Percentiles rank a stretch among this genome's conserved stretches.
Conservation (phyloP, 2,329 filamentous ascomycete species). For the Cryphonectria carpinicola region DNA sequence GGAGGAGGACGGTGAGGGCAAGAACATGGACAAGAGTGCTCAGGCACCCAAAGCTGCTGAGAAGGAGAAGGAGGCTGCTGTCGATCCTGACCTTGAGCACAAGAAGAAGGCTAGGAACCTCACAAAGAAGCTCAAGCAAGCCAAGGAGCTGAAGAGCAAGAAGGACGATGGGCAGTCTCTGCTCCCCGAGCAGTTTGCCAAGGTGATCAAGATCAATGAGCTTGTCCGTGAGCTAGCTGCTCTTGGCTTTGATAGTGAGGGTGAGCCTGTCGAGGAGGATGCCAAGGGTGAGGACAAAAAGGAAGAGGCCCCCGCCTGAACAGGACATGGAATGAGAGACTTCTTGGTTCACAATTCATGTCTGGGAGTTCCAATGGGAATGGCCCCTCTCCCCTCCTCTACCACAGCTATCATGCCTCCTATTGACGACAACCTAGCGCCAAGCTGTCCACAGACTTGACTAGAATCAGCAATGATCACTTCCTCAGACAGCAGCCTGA, state of each 20-base stretch:
- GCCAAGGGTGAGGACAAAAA: constrained; percentile 32
- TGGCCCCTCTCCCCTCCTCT: too few relatives aligned
- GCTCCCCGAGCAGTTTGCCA: constrained; percentile 92
- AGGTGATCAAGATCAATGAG: constrained; percentile 97
- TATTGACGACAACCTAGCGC: not conserved
- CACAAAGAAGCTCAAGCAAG: constrained; percentile 94
- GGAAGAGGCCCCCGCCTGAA: constrained; percentile 28
- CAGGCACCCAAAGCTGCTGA: not conserved
- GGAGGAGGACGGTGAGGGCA: constrained; percentile 50
- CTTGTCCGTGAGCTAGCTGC: constrained; percentile 84
- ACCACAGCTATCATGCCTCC: not conserved
- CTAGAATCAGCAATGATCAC: not conserved
- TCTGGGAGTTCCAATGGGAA: not conserved
- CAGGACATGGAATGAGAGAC: not conserved
- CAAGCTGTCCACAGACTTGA: not conserved
- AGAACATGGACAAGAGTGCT: constrained; percentile 33
- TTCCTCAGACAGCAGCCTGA: not conserved
- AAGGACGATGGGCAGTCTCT: constrained; percentile 84
- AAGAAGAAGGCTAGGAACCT: constrained; percentile 93
- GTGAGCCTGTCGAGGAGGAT: constrained; percentile 62
- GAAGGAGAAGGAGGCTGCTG: constrained; percentile 29
- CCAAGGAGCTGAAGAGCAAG: constrained; percentile 86
- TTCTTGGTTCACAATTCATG: not conserved
- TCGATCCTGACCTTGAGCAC: constrained; percentile 74
- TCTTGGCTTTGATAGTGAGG: constrained; percentile 81